phyloP scores from a whole-genome alignment of 345 rosid genomes.

The Luvunga scandens region DNA sequence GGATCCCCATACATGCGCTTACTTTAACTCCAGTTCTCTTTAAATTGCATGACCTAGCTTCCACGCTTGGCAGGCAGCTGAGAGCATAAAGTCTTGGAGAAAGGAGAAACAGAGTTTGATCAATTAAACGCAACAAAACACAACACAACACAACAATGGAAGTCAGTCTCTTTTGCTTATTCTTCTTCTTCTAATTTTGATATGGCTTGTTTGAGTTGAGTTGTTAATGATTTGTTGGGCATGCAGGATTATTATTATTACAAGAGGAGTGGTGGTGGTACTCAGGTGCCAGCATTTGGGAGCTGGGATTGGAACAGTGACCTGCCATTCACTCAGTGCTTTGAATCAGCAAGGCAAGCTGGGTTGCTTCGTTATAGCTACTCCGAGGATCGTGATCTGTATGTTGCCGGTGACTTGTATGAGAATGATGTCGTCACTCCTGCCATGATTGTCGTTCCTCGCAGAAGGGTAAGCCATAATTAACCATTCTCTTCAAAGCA shows the following conservation, averaged over 20 bases:
- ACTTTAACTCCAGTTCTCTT: slow-evolving; percentile 13
- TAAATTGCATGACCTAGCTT: slow-evolving; percentile 9
- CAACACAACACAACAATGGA: slow-evolving; percentile 4
- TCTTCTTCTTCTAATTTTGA: not conserved
- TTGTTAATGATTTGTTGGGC: not conserved
- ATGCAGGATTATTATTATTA: slow-evolving; percentile 39
- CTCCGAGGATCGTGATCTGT: slow-evolving; percentile 77
- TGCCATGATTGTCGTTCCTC: slow-evolving; percentile 89
- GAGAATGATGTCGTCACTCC: slow-evolving; percentile 77
- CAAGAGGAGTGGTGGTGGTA: slow-evolving; percentile 29
- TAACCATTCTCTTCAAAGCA: not conserved
- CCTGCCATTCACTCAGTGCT: slow-evolving; percentile 88
- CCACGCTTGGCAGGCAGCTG: slow-evolving; percentile 5
- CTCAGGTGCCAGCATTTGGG: slow-evolving; percentile 89
- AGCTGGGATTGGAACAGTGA: slow-evolving; percentile 97
- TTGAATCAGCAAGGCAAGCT: slow-evolving; percentile 71
- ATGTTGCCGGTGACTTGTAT: slow-evolving; percentile 88
- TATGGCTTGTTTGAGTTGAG: not conserved
- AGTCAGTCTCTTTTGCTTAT: slow-evolving; percentile 5
- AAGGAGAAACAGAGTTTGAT: not conserved
- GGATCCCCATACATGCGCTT: slow-evolving; percentile 12
- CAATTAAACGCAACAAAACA: too few relatives aligned
- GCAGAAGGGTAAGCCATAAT: slow-evolving; percentile 47
- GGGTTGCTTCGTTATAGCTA: slow-evolving; percentile 69
- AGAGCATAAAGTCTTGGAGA: too few relatives aligned